phyloP scores from a whole-genome alignment of 2,329 filamentous ascomycete genomes.

The Aspergillus sp. region DNA sequence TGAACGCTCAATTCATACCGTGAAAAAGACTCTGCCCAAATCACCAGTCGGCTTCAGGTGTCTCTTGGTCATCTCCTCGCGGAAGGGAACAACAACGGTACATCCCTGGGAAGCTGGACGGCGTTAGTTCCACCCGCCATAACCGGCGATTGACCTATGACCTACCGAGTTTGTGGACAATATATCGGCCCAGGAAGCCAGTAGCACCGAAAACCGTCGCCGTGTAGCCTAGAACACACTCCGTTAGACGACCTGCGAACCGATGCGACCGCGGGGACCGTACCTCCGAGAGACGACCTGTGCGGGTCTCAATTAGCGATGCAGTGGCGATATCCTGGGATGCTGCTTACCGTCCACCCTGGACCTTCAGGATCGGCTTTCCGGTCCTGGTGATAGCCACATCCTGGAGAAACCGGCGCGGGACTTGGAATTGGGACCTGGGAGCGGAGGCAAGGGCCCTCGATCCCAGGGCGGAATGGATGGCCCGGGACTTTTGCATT shows the following conservation, averaged over 20 bases:
- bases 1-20: constrained; percentile 55
- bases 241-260: constrained; percentile 18
- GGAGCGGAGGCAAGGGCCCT: constrained; percentile 28
- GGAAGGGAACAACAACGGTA: constrained; percentile 84
- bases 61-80: constrained; percentile 96
- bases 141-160: constrained; percentile 3
- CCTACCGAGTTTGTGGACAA: constrained; percentile 85
- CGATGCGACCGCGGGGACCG: constrained; percentile 12
- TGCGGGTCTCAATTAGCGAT: too few relatives aligned
- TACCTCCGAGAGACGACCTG: constrained; percentile 83
- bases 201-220: constrained; percentile 97
- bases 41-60: constrained; percentile 96
- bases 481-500: constrained; percentile 39
- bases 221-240: constrained; percentile 63
- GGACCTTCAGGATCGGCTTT: constrained; percentile 81
- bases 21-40: constrained; percentile 77
- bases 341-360: constrained; percentile 80
- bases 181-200: constrained; percentile 90
- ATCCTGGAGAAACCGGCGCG: constrained; percentile 57
- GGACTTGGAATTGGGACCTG: constrained; percentile 31
- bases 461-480: constrained; percentile 33
- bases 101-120: constrained; percentile 76
- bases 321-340: too few relatives aligned
- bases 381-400: constrained; percentile 89
- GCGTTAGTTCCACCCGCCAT: constrained; percentile 18